Evolutionary conservation across 2,329 filamentous ascomycete genomes (phyloP).

Genomic region (Fusarium circinatum): DNA sequence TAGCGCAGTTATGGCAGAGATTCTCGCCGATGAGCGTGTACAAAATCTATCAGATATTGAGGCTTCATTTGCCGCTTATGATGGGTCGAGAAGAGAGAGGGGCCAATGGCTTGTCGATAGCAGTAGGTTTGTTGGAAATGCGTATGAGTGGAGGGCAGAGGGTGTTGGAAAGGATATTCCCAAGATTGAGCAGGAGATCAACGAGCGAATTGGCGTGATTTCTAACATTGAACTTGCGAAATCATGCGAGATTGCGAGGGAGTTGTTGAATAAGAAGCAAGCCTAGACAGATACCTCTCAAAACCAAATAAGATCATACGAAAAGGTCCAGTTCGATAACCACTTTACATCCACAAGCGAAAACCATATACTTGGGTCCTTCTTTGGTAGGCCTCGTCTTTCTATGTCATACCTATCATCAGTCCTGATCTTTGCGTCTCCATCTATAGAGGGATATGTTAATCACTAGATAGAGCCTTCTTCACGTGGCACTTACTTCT

Average conservation of each 20-base stretch:
- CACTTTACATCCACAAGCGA: too few relatives aligned
- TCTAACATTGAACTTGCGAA: conserved; percentile 18
- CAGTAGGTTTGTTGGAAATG: conserved; percentile 53
- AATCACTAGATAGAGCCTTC: too few relatives aligned
- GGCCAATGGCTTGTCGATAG: conserved; percentile 61
- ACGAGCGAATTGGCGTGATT: conserved; percentile 22
- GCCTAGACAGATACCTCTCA: background rate
- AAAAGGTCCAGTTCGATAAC: too few relatives aligned
- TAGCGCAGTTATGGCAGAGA: conserved; percentile 51
- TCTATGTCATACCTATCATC: too few relatives aligned
- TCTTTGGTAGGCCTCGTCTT: too few relatives aligned
- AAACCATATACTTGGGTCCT: too few relatives aligned
- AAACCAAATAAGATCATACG: background rate
- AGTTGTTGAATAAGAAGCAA: background rate
- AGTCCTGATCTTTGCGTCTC: too few relatives aligned
- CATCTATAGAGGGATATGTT: too few relatives aligned
- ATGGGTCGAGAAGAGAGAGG: conserved; percentile 60
- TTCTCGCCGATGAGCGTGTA: conserved; percentile 57
- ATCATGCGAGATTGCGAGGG: conserved; percentile 6
- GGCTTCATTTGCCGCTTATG: conserved; percentile 53
- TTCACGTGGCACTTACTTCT: too few relatives aligned
- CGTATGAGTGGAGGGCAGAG: conserved; percentile 57
- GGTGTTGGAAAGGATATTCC: conserved; percentile 29
- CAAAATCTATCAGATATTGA: conserved; percentile 40
- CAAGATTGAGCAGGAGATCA: conserved; percentile 34